Evolutionary conservation across 2,329 filamentous ascomycete species (phyloP), one percentile per base, ranked within the genome.

Genomic region (Pyricularia grisea): DNA sequence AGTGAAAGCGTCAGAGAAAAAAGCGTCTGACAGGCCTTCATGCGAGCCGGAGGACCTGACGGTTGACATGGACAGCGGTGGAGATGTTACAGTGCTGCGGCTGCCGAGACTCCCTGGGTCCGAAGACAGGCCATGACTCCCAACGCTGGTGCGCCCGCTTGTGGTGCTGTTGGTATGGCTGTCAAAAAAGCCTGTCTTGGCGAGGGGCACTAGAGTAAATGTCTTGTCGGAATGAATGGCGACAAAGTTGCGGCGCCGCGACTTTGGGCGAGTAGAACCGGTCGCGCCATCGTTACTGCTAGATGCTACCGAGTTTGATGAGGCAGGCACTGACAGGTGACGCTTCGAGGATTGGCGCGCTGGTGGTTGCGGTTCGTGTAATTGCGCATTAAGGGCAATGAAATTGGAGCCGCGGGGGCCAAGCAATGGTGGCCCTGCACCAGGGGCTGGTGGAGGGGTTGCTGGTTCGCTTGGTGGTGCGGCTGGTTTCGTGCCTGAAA

Each of bases 151-250:
- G 71, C 70, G 42, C 71, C 71, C 60, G 69, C 67, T 69, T 71
- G 69, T 63, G 68, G 69, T 69, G 70, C 68, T 55, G 72, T 70
- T 66, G 66, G 70, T 66, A 68, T 30, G 28, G 67, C 64, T 42
- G 68, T 33, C n/a, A 68, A 33, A 65, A 64, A 73, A 42, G 73
- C 31, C 27, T 23, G 75, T 68, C 70, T 63, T 68, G 61, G 72
- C 71, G 63, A 77, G 78, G 31, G 79, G 74, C 30, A 83, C 76
- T 50, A 88, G 76, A 20, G 85, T 86, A 73, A 88, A 88, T 4
- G 86, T 88, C 76, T 87, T 87, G 76, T 88, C 84, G 6, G 84
- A 76, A 72, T 87, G 81, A 31, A 88, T 77, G 68, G 80, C 81
- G 70, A 88, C 81, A 33, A 82, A 74, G 71, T 81, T 82, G 68